Evolutionary conservation across 257 asterid species (phyloP), one percentile per base, ranked within the genome.

Genomic region (Paraleonurus japonicus): DNA sequence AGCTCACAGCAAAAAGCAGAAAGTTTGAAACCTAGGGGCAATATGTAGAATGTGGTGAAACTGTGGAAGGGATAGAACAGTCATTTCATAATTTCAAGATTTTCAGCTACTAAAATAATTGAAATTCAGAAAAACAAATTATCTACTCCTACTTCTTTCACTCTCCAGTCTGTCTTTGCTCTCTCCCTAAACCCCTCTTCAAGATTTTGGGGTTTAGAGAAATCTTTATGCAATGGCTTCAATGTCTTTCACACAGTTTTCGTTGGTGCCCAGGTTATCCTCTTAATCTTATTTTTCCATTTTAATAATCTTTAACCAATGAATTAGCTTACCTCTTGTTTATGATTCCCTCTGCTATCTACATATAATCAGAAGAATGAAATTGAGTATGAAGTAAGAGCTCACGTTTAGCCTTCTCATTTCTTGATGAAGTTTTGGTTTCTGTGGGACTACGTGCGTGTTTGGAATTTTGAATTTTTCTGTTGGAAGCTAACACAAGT

Each of bases 201-300:
- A 61, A 51, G 72, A 50, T 26, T 71, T 76, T 77, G 63, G 76
- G 75, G 83, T 65, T 79, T 65, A 77, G 71, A 61, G 72, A 81
- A 80, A 74, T 65, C 81, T 64, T 57, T 35, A 47, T 74, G 37
- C 70, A 47, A 90, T 92, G 98, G 92, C 93, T 78, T 81, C 85
- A 70, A 67, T 87, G 58, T 81, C 92, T 65, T 85, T 84, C 71
- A 71, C 88, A 4, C 92, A 84, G 57, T 81, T 85, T 65, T 69
- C 90, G 35, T 75, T 87, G 59, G 69, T 82, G 24, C 90, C 96
- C 90, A 90, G 98, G 98, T 92, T 75, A 58, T 62, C 74, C 75
- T 76, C 87, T 76, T 71, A 75, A 71, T 65, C 39, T 11, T n/a
- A 62, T 10, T 68, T 53, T 70, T 15, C 5, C 7, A 16, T 41